A percentile compares a stretch with the other conserved stretches of the same genome.
Conservation (phyloP, 768 basidiomycete species). For the Suillus sp. region DNA sequence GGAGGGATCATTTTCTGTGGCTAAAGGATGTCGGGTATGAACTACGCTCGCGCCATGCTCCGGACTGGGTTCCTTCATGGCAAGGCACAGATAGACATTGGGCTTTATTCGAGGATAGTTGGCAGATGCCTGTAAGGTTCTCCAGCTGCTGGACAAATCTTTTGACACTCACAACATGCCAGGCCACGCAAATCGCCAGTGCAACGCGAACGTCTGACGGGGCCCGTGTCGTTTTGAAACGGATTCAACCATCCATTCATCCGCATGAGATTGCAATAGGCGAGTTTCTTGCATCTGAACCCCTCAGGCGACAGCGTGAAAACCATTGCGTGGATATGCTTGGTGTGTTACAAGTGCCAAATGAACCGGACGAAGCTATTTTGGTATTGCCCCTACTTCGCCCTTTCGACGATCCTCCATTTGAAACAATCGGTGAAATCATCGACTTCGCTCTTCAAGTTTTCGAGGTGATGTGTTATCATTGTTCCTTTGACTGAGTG, state of each 20-base stretch:
- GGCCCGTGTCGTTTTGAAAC: slow-evolving; percentile 32
- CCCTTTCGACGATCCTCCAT: slow-evolving; percentile 24
- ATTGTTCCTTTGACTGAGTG: background rate
- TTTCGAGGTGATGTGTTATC: slow-evolving; percentile 20
- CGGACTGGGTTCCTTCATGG: slow-evolving; percentile 42
- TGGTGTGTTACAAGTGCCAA: slow-evolving; percentile 17
- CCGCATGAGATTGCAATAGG: slow-evolving; percentile 23
- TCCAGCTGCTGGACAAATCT: slow-evolving; percentile 24
- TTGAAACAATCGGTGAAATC: slow-evolving; percentile 28
- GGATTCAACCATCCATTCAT: slow-evolving; percentile 12
- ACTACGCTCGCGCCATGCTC: slow-evolving; percentile 31
- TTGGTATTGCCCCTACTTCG: slow-evolving; percentile 33
- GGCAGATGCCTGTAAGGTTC: slow-evolving; percentile 20
- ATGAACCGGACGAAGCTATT: slow-evolving; percentile 16
- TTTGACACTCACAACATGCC: slow-evolving; percentile 7
- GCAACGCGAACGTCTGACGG: slow-evolving; percentile 30
- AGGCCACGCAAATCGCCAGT: slow-evolving; percentile 23
- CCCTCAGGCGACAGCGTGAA: slow-evolving; percentile 5
- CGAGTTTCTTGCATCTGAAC: slow-evolving; percentile 17
- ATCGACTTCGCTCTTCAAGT: slow-evolving; percentile 32
- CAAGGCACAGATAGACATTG: slow-evolving; percentile 1
- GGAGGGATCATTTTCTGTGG: slow-evolving; percentile 31
- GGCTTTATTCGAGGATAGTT: background rate
- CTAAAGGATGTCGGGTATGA: slow-evolving; percentile 32
- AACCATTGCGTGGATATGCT: slow-evolving; percentile 29